These are phyloP conservation scores for Ascochyta lentis DNA, from an alignment of 2,329 filamentous ascomycete genomes.

Conservation along the genomic window DNA sequence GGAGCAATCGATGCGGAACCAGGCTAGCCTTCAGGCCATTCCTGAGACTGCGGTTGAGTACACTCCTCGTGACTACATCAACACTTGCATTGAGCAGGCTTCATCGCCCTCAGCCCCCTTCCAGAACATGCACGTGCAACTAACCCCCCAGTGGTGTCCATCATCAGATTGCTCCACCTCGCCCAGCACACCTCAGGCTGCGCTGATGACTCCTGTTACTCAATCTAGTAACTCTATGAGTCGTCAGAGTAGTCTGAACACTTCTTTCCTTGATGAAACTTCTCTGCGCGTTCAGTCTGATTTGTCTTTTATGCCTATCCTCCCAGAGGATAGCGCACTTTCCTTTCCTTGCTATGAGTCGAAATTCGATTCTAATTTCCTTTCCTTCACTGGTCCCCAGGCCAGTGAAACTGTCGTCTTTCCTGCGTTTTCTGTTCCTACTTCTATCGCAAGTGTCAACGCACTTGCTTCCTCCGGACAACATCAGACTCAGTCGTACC, in stretches of 20 bases:
- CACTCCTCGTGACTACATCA: conserved; percentile 47
- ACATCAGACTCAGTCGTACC: conserved; percentile 35
- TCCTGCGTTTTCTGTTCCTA: conserved; percentile 35
- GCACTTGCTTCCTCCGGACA: conserved; percentile 41
- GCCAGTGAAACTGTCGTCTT: conserved; percentile 48
- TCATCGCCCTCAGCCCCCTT: conserved; percentile 30
- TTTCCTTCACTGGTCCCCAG: conserved; percentile 41
- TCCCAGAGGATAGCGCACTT: conserved; percentile 45
- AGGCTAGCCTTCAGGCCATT: conserved; percentile 35
- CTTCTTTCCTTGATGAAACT: conserved; percentile 47
- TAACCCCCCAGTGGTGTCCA: conserved; percentile 45
- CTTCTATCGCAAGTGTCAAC: conserved; percentile 38
- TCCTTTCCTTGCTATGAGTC: conserved; percentile 46
- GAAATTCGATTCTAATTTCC: conserved; percentile 43
- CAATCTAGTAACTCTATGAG: conserved; percentile 52
- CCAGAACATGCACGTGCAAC: conserved; percentile 34
- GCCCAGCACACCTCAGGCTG: conserved; percentile 47
- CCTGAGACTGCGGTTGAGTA: conserved; percentile 45
- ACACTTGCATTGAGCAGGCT: conserved; percentile 36
- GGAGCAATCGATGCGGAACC: conserved; percentile 28
- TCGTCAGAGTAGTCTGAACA: conserved; percentile 54
- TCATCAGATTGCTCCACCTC: conserved; percentile 44
- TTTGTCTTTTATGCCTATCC: conserved; percentile 46
- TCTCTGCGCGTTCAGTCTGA: conserved; percentile 52
- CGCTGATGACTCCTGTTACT: conserved; percentile 49